These are phyloP conservation scores for Aspergillus sojae DNA, from an alignment of 2,329 filamentous ascomycete genomes.

Conservation along the genomic window DNA sequence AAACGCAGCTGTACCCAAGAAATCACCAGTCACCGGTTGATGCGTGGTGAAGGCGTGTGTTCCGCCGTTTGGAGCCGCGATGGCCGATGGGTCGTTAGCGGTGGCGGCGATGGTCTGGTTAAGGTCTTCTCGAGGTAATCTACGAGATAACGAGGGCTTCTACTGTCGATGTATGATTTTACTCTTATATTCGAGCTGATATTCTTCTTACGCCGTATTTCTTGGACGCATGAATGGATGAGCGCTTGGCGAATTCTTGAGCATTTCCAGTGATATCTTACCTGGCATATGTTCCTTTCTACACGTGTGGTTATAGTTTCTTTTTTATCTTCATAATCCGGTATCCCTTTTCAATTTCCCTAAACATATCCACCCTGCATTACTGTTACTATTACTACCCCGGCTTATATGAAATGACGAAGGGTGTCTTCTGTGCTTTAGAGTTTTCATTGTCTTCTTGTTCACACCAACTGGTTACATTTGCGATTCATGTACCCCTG, in stretches of 20 bases:
- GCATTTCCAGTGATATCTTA: constrained; percentile 42
- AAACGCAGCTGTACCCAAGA: constrained; percentile 95
- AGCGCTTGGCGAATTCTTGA: constrained; percentile 39
- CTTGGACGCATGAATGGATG: constrained; percentile 39
- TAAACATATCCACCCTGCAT: constrained; percentile 5
- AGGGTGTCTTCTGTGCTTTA: background rate
- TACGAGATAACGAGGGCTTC: constrained; percentile 33
- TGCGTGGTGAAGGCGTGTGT: constrained; percentile 95
- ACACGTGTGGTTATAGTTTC: constrained; percentile 31
- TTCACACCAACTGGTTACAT: background rate
- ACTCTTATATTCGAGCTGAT: constrained; percentile 26
- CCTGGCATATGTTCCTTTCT: constrained; percentile 37
- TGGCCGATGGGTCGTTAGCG: constrained; percentile 90
- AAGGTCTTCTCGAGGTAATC: constrained; percentile 71
- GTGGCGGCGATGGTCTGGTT: constrained; percentile 90
- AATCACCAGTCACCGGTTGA: constrained; percentile 87
- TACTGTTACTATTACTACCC: constrained; percentile 5
- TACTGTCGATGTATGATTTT: constrained; percentile 32
- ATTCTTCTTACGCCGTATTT: constrained; percentile 28
- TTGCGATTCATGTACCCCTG: background rate
- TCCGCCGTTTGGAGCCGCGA: constrained; percentile 95
- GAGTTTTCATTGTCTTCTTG: constrained; percentile 5
- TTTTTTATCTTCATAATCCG: constrained; percentile 20
- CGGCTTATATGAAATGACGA: constrained; percentile 5
- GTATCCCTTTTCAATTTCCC: constrained; percentile 19